These are phyloP conservation scores for Capsella rubella DNA, from an alignment of 441 rosid genomes.

Conservation along the genomic window DNA sequence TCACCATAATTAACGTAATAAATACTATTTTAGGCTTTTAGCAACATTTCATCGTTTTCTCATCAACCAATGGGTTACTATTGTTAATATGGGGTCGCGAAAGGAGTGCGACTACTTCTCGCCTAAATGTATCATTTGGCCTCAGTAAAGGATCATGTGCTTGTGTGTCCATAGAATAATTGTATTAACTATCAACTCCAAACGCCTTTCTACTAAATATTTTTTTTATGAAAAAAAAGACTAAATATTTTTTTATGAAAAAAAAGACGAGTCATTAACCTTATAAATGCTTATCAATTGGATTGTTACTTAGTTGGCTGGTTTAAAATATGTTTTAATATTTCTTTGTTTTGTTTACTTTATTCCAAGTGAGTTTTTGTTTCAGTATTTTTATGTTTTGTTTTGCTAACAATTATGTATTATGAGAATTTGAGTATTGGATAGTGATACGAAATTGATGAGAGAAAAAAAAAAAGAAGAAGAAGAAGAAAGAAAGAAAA, in stretches of 20 bases:
- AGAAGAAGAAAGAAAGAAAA: constrained; percentile 2
- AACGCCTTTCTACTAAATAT: neutral
- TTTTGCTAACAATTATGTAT: no score
- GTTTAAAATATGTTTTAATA: no score
- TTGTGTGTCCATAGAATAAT: neutral
- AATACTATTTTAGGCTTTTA: neutral
- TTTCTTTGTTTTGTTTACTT: no score
- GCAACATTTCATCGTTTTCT: constrained; percentile 20
- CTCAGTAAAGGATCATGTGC: constrained; percentile 13
- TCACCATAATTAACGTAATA: constrained; percentile 11
- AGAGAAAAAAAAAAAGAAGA: neutral
- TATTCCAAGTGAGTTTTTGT: no score
- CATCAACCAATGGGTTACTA: constrained; percentile 15
- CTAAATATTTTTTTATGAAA: neutral
- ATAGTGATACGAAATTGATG: no score
- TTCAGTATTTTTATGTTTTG: no score
- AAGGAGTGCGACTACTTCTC: constrained; percentile 16
- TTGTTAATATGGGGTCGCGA: neutral
- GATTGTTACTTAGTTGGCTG: no score
- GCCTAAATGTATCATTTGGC: constrained; percentile 13
- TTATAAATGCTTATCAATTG: no score
- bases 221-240: no score
- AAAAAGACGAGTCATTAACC: neutral
- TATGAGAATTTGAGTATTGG: no score
- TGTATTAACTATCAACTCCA: neutral